Evolutionary conservation across 2,329 filamentous ascomycete genomes (phyloP).

Genomic region (Talaromyces pinophilus): DNA sequence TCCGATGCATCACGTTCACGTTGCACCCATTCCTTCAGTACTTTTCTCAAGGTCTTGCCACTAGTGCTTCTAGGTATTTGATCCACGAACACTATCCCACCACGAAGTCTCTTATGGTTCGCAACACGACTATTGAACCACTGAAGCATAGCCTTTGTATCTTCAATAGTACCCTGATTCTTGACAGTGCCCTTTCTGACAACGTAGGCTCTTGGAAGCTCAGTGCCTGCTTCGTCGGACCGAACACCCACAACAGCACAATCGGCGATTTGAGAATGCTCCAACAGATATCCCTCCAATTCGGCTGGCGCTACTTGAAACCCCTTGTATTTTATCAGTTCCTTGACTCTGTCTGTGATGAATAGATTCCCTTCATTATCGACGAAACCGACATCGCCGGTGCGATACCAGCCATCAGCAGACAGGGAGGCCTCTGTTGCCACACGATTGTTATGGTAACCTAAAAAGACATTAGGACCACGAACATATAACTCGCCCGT

Average conservation of each 20-base stretch:
- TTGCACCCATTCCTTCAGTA: not conserved
- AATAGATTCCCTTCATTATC: conserved; percentile 36
- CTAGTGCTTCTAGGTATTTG: not conserved
- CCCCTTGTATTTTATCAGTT: conserved; percentile 49
- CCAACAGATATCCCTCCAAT: conserved; percentile 41
- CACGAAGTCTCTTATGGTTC: conserved; percentile 42
- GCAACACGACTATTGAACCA: conserved; percentile 27
- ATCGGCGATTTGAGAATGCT: conserved; percentile 42
- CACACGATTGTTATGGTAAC: conserved; percentile 47
- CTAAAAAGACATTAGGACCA: conserved; percentile 48
- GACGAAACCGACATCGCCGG: conserved; percentile 49
- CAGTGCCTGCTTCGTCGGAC: conserved; percentile 36
- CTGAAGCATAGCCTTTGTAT: not conserved
- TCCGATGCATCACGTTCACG: not conserved
- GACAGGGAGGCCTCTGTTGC: conserved; percentile 44
- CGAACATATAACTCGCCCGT: conserved; percentile 48
- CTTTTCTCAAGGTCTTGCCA: not conserved
- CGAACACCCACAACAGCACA: conserved; percentile 36
- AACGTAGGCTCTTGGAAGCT: conserved; percentile 45
- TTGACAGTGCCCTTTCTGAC: conserved; percentile 22
- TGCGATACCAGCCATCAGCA: conserved; percentile 47
- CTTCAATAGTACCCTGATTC: not conserved
- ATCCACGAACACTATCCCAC: conserved; percentile 8
- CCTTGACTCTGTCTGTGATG: conserved; percentile 45
- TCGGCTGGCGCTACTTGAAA: conserved; percentile 46